These are phyloP conservation scores for Apostasia ramifera DNA, from an alignment of 106 monocot genomes.

Conservation along the genomic window DNA sequence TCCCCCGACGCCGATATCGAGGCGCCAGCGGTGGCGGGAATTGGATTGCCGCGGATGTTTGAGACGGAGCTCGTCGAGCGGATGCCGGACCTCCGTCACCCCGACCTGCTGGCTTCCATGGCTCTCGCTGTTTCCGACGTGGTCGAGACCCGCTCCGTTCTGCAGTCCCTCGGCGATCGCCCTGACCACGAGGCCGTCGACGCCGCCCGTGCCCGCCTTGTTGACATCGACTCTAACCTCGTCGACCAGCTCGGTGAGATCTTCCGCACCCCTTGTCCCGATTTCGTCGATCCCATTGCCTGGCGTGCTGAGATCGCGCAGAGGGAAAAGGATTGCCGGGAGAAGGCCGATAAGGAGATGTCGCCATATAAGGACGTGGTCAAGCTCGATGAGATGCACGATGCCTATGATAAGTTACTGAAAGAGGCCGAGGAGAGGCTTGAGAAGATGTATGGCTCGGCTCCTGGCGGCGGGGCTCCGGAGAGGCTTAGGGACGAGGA, in stretches of 20 bases:
- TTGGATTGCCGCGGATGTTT: background rate
- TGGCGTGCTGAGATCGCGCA: constrained; percentile 8
- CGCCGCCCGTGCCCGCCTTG: constrained; percentile 24
- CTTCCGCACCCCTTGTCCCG: background rate
- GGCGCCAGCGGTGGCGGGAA: constrained; percentile 13
- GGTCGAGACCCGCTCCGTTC: constrained; percentile 34
- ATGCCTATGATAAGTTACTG: constrained; percentile 62
- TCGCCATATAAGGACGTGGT: constrained; percentile 39
- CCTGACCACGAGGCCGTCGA: constrained; percentile 64
- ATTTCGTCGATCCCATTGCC: constrained; percentile 1
- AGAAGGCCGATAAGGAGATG: constrained; percentile 23
- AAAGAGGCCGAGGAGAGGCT: constrained; percentile 76
- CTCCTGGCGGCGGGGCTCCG: background rate
- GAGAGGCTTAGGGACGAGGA: background rate
- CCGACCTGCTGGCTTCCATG: constrained; percentile 43
- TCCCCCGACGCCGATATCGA: constrained; percentile 43
- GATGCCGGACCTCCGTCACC: constrained; percentile 42
- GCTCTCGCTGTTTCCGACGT: constrained; percentile 37
- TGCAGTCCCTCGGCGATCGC: constrained; percentile 29
- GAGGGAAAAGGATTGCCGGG: constrained; percentile 6
- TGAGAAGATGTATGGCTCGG: constrained; percentile 42
- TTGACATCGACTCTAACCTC: constrained; percentile 19
- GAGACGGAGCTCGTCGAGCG: constrained; percentile 52
- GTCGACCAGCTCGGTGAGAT: constrained; percentile 12
- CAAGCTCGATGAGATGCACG: constrained; percentile 79